Percentiles rank a stretch among this genome's conserved stretches.
These are phyloP conservation scores for Entomortierella lignicola DNA, from an alignment of 192 early-diverging fungal genomes.

Conservation along the genomic window DNA sequence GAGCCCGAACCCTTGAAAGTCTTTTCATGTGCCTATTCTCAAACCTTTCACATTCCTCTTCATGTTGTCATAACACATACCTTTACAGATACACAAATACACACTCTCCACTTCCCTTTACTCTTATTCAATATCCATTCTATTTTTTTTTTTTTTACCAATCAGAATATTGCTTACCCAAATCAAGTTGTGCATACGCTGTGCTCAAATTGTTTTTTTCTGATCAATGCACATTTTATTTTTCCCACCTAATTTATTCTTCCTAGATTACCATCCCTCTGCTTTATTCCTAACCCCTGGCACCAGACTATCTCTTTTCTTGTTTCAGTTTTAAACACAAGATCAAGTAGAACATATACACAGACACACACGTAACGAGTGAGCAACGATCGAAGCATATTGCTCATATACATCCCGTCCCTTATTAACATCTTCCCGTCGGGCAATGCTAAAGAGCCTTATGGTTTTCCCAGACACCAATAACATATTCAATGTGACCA, in stretches of 20 bases:
- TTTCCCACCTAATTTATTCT: background rate
- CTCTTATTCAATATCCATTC: too few species aligned
- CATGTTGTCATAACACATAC: too few species aligned
- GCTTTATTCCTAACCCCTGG: too few species aligned
- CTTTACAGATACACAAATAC: too few species aligned
- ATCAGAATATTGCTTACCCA: too few species aligned
- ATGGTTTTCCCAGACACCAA: slow-evolving; percentile 44
- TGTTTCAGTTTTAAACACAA: slow-evolving; percentile 35
- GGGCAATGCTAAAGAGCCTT: slow-evolving; percentile 22
- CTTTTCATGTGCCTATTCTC: too few species aligned
- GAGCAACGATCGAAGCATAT: background rate
- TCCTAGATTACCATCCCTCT: slow-evolving; percentile 29
- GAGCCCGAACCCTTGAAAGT: too few species aligned
- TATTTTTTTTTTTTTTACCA: too few species aligned
- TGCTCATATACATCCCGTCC: background rate
- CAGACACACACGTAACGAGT: too few species aligned
- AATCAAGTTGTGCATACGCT: slow-evolving; percentile 18
- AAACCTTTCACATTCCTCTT: too few species aligned
- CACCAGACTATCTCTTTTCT: background rate
- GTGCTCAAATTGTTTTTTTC: too few species aligned
- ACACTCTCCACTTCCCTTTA: too few species aligned
- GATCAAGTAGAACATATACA: background rate
- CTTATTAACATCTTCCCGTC: background rate
- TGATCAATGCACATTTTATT: slow-evolving; percentile 8
- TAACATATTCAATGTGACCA: slow-evolving; percentile 36